These are phyloP conservation scores for Helminthosporium solani DNA, from an alignment of 2,329 filamentous ascomycete species.

Conservation along the genomic window DNA sequence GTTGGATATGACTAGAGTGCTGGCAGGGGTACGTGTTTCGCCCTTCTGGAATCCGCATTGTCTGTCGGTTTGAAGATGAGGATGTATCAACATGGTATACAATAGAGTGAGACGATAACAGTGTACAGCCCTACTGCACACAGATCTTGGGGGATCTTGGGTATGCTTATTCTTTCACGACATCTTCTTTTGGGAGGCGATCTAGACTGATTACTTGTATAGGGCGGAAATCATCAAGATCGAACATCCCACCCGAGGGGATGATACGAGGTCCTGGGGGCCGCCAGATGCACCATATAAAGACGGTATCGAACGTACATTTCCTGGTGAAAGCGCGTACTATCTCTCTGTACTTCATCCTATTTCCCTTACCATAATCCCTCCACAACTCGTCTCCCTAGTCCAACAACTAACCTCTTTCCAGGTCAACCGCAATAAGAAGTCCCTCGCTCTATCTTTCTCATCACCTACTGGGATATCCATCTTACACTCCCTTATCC, in stretches of 20 bases:
- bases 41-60: neutral
- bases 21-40: constrained; percentile 73
- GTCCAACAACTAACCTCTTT: neutral
- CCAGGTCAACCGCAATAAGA: constrained; percentile 95
- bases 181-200: neutral
- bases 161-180: constrained; percentile 59
- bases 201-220: constrained; percentile 10
- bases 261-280: constrained; percentile 95
- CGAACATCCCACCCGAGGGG: constrained; percentile 86
- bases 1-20: constrained; percentile 91
- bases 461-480: constrained; percentile 77
- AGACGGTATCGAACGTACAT: constrained; percentile 57
- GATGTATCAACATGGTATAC: neutral
- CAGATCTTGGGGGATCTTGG: constrained; percentile 95
- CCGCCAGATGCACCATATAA: constrained; percentile 85
- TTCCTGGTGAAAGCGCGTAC: constrained; percentile 92
- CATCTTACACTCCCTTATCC: constrained; percentile 79
- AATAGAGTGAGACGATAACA: constrained; percentile 16
- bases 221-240: constrained; percentile 96
- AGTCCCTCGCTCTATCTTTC: constrained; percentile 87
- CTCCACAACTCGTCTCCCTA: neutral
- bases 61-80: neutral
- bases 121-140: constrained; percentile 84
- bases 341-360: constrained; percentile 72
- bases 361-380: neutral